Percentiles rank a stretch among this genome's conserved stretches.
Conservation (phyloP, 2,329 filamentous ascomycete species). For the Colletotrichum abscissum region DNA sequence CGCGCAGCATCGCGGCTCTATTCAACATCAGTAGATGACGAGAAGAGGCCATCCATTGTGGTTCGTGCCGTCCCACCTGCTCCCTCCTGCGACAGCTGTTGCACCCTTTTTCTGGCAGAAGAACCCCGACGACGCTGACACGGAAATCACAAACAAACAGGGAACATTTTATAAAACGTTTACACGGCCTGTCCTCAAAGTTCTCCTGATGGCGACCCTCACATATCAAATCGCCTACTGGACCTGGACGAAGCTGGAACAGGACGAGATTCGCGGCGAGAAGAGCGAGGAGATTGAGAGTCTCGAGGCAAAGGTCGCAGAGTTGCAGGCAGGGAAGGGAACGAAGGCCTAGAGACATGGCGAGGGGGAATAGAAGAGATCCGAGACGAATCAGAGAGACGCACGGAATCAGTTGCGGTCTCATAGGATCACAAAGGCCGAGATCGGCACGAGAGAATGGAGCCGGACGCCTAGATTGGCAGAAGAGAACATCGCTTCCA, state of each 20-base stretch:
- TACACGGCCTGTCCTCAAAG: constrained; percentile 78
- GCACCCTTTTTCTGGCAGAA: background rate
- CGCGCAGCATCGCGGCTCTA: constrained; percentile 12
- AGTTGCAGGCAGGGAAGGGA: constrained; percentile 41
- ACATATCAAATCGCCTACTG: constrained; percentile 84
- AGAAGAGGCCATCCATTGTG: constrained; percentile 31
- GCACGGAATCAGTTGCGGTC: background rate
- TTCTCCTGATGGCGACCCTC: constrained; percentile 78
- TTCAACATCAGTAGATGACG: constrained; percentile 16
- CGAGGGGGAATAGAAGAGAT: background rate
- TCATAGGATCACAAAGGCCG: background rate
- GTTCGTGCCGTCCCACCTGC: background rate
- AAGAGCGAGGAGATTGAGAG: constrained; percentile 47
- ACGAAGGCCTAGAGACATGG: background rate
- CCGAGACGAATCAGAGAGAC: background rate
- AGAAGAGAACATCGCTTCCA: background rate
- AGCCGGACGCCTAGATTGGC: background rate
- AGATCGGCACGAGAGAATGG: background rate
- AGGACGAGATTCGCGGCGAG: constrained; percentile 72
- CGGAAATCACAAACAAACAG: constrained; percentile 47
- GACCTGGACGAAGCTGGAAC: constrained; percentile 79
- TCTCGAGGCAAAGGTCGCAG: constrained; percentile 52
- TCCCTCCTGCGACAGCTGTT: background rate
- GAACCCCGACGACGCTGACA: background rate
- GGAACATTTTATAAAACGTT: constrained; percentile 80